These are phyloP conservation scores for Cryphonectria japonica DNA, from an alignment of 2,329 filamentous ascomycete species.

Conservation along the genomic window DNA sequence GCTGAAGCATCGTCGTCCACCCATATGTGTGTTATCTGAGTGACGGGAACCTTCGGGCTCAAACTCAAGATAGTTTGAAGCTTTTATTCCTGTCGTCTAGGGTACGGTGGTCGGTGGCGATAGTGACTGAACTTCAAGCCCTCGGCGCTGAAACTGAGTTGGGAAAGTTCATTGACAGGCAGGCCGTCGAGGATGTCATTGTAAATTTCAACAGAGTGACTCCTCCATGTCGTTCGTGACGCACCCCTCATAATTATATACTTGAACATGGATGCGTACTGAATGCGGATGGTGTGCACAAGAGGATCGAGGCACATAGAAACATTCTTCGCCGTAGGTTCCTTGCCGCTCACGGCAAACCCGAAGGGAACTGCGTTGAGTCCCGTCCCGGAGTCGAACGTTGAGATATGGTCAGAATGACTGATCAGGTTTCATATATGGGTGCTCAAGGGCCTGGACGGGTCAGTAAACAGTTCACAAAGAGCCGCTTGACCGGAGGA, in stretches of 20 bases:
- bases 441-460: constrained; percentile 1
- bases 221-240: background rate
- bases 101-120: background rate
- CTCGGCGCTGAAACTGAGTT: background rate
- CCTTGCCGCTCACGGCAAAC: background rate
- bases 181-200: background rate
- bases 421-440: background rate
- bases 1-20: too few relatives aligned
- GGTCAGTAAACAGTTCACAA: background rate
- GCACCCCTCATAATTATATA: background rate
- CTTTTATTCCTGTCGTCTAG: background rate
- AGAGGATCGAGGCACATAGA: background rate
- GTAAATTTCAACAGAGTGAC: background rate
- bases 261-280: background rate
- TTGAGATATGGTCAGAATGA: background rate
- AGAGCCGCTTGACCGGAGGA: background rate
- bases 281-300: background rate
- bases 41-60: background rate
- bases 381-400: background rate
- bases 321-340: background rate
- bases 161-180: background rate
- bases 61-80: background rate
- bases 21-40: background rate
- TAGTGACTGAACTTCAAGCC: background rate
- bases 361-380: background rate